Conservation (phyloP, 73 alveolate genomes). For the Urostyla sp. region DNA sequence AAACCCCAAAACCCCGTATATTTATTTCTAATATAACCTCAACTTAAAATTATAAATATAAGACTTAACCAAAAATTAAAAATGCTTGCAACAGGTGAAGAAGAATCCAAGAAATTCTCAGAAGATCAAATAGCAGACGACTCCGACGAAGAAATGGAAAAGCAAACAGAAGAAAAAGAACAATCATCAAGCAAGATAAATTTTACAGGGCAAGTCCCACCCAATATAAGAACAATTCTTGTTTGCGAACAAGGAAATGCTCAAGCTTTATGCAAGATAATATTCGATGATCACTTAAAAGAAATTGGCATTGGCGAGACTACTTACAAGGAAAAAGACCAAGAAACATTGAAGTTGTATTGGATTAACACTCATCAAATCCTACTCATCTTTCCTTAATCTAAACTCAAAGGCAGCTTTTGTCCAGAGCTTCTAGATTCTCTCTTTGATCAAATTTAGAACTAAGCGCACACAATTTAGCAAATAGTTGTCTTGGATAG, state of each 20-base stretch:
- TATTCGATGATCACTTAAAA: not conserved
- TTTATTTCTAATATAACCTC: too few species aligned
- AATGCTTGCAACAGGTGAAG: too few species aligned
- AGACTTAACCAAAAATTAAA: too few species aligned
- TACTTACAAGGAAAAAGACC: not conserved
- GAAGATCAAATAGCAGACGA: too few species aligned
- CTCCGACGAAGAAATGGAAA: slow-evolving; percentile 23
- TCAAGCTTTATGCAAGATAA: slow-evolving; percentile 16
- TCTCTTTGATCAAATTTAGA: slow-evolving; percentile 3
- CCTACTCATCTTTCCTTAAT: slow-evolving; percentile 5
- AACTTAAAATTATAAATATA: too few species aligned
- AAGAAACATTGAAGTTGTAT: slow-evolving; percentile 16
- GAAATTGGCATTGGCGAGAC: slow-evolving; percentile 36
- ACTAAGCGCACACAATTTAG: not conserved
- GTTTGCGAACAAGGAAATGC: slow-evolving; percentile 1
- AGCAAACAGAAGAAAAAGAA: slow-evolving; percentile 21
- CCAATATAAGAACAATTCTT: not conserved
- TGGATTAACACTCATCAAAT: not conserved
- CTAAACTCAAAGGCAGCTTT: slow-evolving; percentile 3
- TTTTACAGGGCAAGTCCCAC: slow-evolving; percentile 8
- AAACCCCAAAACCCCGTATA: too few species aligned
- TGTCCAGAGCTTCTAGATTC: not conserved
- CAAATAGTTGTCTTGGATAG: slow-evolving; percentile 16
- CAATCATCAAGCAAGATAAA: not conserved
- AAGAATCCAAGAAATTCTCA: too few species aligned